phyloP scores from a whole-genome alignment of 106 monocot genomes.

The Dendrobium catenatum region DNA sequence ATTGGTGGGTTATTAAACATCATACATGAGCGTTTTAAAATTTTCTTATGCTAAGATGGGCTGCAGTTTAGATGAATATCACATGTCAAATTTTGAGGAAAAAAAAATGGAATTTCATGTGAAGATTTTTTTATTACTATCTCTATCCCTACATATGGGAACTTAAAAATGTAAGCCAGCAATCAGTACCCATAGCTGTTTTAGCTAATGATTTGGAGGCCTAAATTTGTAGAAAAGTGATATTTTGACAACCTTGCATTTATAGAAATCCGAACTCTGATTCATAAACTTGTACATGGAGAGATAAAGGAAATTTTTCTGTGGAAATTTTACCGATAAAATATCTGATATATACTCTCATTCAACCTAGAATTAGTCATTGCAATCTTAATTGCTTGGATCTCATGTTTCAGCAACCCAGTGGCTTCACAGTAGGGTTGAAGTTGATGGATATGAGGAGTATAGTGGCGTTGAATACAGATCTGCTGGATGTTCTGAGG shows the following conservation, averaged over 20 bases:
- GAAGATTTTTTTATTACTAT: no score
- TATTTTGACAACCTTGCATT: background rate
- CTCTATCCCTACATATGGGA: background rate
- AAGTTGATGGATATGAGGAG: slow-evolving; percentile 87
- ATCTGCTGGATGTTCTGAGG: slow-evolving; percentile 88
- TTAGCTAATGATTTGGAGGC: background rate
- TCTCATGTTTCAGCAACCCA: slow-evolving; percentile 42
- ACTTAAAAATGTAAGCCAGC: background rate
- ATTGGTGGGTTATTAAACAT: no score
- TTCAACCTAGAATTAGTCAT: background rate
- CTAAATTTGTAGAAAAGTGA: slow-evolving; percentile 1
- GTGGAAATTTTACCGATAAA: background rate
- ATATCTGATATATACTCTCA: background rate
- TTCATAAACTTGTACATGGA: background rate
- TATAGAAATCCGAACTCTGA: background rate
- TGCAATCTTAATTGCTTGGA: background rate
- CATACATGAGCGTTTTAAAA: no score
- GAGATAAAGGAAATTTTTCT: background rate
- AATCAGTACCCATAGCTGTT: background rate
- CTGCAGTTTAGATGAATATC: no score
- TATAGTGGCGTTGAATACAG: slow-evolving; percentile 89
- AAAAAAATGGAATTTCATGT: no score
- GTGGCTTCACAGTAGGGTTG: slow-evolving; percentile 86
- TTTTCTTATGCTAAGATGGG: no score
- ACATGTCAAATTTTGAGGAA: no score